Evolutionary conservation across 2,329 filamentous ascomycete genomes (phyloP), one percentile per base, ranked within the genome.

Genomic region (Aspergillus tubingensis): DNA sequence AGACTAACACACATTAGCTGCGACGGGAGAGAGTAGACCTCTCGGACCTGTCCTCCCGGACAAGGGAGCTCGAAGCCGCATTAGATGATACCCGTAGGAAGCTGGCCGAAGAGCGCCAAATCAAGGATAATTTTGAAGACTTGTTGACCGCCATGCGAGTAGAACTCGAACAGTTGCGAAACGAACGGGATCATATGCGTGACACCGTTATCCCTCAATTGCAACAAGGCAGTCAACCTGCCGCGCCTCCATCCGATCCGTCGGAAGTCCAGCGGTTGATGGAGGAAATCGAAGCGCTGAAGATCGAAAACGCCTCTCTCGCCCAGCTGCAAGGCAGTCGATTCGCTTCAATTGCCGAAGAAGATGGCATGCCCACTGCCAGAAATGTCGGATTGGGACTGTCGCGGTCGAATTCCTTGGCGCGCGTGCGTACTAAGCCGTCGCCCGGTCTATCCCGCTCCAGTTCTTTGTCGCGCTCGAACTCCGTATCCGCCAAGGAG

Each of bases 101-200:
- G 67, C 82, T 99, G 48, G 83, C 86, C 0, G 92, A 98, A 72
- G 95, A 99, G 78, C 86, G 91, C 58, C 86, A 91, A 74, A 87
- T 91, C 68, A 97, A 96, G 75, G 88, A 91, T 71, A 97, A 96
- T 74, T 96, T 98, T 69, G 92, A 98, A 77, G 93, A 97, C 74
- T 83, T 99, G 47, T 83, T 98, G 48, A 87, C 88, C 6, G 94
- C 91, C 5, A 87, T 98, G 67, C 90, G 90, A 68, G 85, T 87
- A 23, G 92, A 99, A 73, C 82, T 98, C 13, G 86, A 93, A 69
- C 90, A 87, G 66, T 86, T 92, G 56, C 86, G 90, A 62, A 93
- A 95, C 67, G 93, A 99, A 77, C 87, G 92, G 55, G 95, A 99
- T 76, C 68, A 73, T 19, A 85, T 98, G 15, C 88, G 91, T 27